Evolutionary conservation across 2,329 filamentous ascomycete species (phyloP).

Genomic region (Dothidotthia symphoricarpi): DNA sequence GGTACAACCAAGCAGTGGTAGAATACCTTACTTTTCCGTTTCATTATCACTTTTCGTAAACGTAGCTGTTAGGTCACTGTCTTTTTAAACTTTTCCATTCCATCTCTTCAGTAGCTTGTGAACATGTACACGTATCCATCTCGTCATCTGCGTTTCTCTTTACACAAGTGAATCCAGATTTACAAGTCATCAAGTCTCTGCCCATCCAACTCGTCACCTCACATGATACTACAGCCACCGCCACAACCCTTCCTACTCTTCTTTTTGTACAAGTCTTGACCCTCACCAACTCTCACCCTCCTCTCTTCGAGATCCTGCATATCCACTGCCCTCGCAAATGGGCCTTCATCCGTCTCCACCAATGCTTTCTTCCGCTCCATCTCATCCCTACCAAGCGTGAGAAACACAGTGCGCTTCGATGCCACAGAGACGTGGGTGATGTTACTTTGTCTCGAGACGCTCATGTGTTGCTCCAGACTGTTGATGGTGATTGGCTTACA

Average conservation of each 20-base stretch:
- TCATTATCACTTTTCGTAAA: too few relatives aligned
- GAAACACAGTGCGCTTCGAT: slow-evolving; percentile 6
- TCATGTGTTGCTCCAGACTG: too few relatives aligned
- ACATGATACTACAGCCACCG: slow-evolving; percentile 19
- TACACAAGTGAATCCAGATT: too few relatives aligned
- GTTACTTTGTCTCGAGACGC: neutral
- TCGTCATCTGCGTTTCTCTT: too few relatives aligned
- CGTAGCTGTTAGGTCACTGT: too few relatives aligned
- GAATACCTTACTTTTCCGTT: too few relatives aligned
- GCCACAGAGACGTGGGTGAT: slow-evolving; percentile 2
- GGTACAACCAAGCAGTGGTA: too few relatives aligned
- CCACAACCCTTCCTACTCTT: slow-evolving; percentile 4
- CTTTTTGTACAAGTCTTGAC: neutral
- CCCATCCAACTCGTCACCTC: neutral
- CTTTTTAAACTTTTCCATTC: too few relatives aligned
- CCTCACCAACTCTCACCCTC: slow-evolving; percentile 16
- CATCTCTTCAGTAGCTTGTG: too few relatives aligned
- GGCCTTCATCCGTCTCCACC: slow-evolving; percentile 24
- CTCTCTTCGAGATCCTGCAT: slow-evolving; percentile 17
- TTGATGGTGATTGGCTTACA: too few relatives aligned
- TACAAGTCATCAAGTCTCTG: too few relatives aligned
- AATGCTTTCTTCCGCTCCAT: slow-evolving; percentile 29
- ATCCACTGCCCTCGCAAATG: slow-evolving; percentile 18
- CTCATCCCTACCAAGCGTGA: slow-evolving; percentile 32
- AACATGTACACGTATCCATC: too few relatives aligned